Evolutionary conservation across 2,329 filamentous ascomycete species (phyloP).

Genomic region (Diaporthe velutina): DNA sequence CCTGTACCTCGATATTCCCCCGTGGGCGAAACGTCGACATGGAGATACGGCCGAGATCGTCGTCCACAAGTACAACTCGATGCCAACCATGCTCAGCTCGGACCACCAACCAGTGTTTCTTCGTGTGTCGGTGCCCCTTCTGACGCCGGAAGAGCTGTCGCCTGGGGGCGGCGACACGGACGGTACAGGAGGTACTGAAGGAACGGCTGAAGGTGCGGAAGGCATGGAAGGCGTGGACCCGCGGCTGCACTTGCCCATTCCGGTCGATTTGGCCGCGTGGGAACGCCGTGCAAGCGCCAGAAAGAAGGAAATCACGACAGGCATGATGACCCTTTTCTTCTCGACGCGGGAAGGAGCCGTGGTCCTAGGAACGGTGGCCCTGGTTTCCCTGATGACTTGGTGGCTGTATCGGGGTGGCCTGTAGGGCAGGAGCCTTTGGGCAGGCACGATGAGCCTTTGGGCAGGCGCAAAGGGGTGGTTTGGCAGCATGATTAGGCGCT

Average conservation of each 20-base stretch:
- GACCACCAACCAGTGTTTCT: constrained; percentile 91
- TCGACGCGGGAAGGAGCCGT: constrained; percentile 65
- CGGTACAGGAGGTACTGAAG: constrained; percentile 1
- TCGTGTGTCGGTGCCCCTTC: constrained; percentile 74
- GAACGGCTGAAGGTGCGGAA: constrained; percentile 5
- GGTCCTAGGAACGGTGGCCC: constrained; percentile 57
- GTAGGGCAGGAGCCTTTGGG: constrained; percentile 19
- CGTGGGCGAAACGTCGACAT: constrained; percentile 57
- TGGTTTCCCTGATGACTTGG: constrained; percentile 59
- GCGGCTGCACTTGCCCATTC: constrained; percentile 60
- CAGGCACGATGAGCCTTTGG: not conserved
- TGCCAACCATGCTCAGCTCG: constrained; percentile 84
- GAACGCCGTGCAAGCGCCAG: constrained; percentile 61
- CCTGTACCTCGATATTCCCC: constrained; percentile 77
- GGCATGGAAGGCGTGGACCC: constrained; percentile 51
- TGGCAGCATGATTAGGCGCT: not conserved
- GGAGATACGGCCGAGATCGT: constrained; percentile 50
- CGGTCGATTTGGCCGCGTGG: constrained; percentile 69
- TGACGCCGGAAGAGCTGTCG: constrained; percentile 55
- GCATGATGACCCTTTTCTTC: constrained; percentile 68
- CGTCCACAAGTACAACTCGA: constrained; percentile 77
- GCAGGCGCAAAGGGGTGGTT: not conserved
- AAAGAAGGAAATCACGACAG: constrained; percentile 61
- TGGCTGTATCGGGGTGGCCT: constrained; percentile 51
- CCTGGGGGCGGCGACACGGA: constrained; percentile 41